Percentiles rank a stretch among this genome's conserved stretches.
Evolutionary conservation across 176 grass and related monocot species (phyloP).

Genomic region (Oryza officinalis): DNA sequence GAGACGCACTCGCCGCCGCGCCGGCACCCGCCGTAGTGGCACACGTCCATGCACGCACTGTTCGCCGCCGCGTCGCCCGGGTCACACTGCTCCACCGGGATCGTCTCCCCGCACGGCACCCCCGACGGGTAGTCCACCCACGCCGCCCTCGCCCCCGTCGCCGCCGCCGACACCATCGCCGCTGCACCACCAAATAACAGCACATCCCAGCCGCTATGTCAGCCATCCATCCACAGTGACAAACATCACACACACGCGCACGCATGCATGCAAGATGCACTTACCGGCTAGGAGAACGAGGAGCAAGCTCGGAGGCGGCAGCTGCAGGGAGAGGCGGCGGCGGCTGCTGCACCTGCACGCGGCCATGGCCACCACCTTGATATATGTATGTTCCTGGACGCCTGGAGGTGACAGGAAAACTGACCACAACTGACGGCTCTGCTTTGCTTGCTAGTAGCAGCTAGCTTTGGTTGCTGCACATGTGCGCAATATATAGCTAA

Average conservation of each 20-base stretch:
- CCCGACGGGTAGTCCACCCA: conserved; percentile 72
- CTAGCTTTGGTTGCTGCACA: neutral
- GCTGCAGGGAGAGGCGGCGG: neutral
- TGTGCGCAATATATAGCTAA: conserved; percentile 27
- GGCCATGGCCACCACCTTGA: neutral
- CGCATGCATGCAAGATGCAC: neutral
- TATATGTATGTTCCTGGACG: neutral
- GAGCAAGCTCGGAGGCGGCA: neutral
- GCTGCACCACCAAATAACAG: conserved; percentile 10
- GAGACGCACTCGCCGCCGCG: conserved; percentile 60
- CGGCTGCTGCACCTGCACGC: conserved; percentile 2
- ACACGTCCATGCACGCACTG: conserved; percentile 70
- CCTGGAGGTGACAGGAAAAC: neutral
- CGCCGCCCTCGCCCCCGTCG: conserved; percentile 36
- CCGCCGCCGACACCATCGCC: conserved; percentile 17
- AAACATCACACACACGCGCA: neutral
- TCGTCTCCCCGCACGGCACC: conserved; percentile 50
- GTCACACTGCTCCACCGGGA: conserved; percentile 64
- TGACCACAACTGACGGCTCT: neutral
- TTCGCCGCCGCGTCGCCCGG: conserved; percentile 51
- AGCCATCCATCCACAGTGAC: neutral
- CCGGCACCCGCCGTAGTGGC: conserved; percentile 69
- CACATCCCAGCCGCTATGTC: neutral
- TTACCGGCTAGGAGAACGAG: conserved; percentile 40
- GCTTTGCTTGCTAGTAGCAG: neutral